Evolutionary conservation across 2,329 filamentous ascomycete species (phyloP), one percentile per base, ranked within the genome.

Genomic region (Remersonia thermophila): DNA sequence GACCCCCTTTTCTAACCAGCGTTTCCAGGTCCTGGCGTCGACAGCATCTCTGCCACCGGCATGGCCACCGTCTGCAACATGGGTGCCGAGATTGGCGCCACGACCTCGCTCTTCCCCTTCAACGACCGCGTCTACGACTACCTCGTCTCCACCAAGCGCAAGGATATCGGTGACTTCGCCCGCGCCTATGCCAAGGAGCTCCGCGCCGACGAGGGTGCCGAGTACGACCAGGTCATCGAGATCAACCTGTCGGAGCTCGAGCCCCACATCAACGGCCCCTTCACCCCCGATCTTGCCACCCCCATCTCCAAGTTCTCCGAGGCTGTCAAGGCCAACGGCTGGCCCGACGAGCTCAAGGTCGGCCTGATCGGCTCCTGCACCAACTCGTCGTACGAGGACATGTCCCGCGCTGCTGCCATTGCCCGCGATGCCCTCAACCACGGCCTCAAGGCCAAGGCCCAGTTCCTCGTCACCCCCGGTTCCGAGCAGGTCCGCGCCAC

Each of bases 61-160:
- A 89, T 89, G 81, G 87, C 69, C 16, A 93, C 84, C 1, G 82
- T 91, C 7, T 69, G 65, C 51, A 79, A 78, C 57, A 81, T 83
- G 75, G 71, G 70, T 29, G 35, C 79, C 49, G 77, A 83, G 53
- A 82, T 83, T 47, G 81, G 82, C 54, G 81, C 87, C 40, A 96
- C 89, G 14, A 95, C 89, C 37, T 93, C 86, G 12, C 56, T 96
- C 30, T 98, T 98, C 80, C 86, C 87, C 51, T 98, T 93, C 78
- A 94, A 93, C 68, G 83, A 95, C 62, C 77, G 83, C 57, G 94
- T 94, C 87, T 83, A 94, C 71, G 83, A 95, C 58, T 98, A 96
- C 69, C 77, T 98, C 30, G 69, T 68, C 30, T 84, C 86, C 29
- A 98, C 91, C 51, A 95, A 93, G 74, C 83, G 91, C 55, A 69